Evolutionary conservation across 805 yeast genomes (phyloP).

Genomic region (Yarrowia keelungensis): DNA sequence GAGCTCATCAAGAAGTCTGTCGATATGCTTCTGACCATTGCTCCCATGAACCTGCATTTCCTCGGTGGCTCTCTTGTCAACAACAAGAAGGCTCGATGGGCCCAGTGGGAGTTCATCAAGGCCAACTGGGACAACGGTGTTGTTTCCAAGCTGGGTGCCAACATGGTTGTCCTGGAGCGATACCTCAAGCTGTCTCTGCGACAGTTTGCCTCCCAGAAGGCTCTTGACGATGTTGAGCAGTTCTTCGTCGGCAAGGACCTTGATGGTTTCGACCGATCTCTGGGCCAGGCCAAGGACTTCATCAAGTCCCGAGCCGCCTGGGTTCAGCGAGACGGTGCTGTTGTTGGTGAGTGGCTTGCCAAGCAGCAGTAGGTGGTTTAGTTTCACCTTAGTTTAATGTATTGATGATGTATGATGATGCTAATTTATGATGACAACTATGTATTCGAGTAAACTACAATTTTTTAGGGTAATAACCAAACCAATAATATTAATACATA

Average conservation of each 20-base stretch:
- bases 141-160: conserved; percentile 55
- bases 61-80: conserved; percentile 57
- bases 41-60: conserved; percentile 63
- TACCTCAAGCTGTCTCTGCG: conserved; percentile 53
- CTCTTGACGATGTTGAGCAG: conserved; percentile 51
- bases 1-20: conserved; percentile 54
- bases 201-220: conserved; percentile 50
- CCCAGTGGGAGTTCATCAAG: conserved; percentile 60
- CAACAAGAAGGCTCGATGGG: conserved; percentile 55
- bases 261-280: conserved; percentile 64
- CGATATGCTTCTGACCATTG: conserved; percentile 54
- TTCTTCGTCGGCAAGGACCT: conserved; percentile 59
- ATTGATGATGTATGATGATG: conserved; percentile 14
- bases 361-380: conserved; percentile 4
- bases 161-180: conserved; percentile 61
- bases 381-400: not conserved
- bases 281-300: conserved; percentile 63
- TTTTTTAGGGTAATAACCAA: not conserved
- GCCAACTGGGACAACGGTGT: conserved; percentile 55
- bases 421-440: too few relatives aligned
- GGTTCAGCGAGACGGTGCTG: conserved; percentile 55
- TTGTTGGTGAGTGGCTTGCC: conserved; percentile 50
- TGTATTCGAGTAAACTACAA: too few relatives aligned
- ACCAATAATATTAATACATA: conserved; percentile 10
- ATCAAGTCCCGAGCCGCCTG: conserved; percentile 60